Percentiles rank a stretch among this genome's conserved stretches.
Evolutionary conservation across 1,284 basidiomycete genomes (phyloP).

Genomic region (Sporisorium iseilematis-ciliati): DNA sequence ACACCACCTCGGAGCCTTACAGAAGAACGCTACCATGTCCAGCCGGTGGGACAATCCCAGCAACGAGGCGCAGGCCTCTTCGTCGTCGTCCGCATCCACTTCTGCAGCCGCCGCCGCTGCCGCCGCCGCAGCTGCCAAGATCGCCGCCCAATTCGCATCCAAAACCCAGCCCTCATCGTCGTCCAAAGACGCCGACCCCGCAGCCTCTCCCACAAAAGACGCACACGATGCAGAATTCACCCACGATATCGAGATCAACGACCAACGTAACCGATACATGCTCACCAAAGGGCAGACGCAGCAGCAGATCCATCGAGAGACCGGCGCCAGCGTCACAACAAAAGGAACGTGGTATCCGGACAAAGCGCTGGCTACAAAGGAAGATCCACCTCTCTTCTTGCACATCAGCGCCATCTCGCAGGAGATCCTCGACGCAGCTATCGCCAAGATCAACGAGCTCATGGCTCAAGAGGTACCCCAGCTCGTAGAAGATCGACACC

Average conservation of each 20-base stretch:
- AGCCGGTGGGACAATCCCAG: conserved; percentile 37
- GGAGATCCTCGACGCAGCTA: conserved; percentile 81
- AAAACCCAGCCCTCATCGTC: conserved; percentile 9
- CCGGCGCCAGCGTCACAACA: conserved; percentile 62
- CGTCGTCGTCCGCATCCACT: conserved; percentile 28
- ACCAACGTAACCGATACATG: conserved; percentile 93
- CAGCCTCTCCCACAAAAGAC: conserved; percentile 72
- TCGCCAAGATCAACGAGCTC: conserved; percentile 86
- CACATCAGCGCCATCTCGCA: conserved; percentile 88
- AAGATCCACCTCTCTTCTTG: conserved; percentile 81
- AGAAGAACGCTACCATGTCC: conserved; percentile 75
- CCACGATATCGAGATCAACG: conserved; percentile 96
- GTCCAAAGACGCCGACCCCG: conserved; percentile 71
- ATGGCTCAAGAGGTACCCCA: conserved; percentile 79
- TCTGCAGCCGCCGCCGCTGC: conserved; percentile 32
- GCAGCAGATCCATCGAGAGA: conserved; percentile 77
- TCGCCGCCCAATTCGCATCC: conserved; percentile 61
- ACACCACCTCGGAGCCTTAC: conserved; percentile 74
- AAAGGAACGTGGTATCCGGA: conserved; percentile 81
- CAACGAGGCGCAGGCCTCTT: conserved; percentile 29
- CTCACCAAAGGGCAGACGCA: conserved; percentile 94
- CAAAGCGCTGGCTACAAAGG: conserved; percentile 55
- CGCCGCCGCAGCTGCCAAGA: conserved; percentile 64
- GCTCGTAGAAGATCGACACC: conserved; percentile 63
- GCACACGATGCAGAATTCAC: conserved; percentile 85